A percentile compares a stretch with the other conserved stretches of the same genome.
Conservation (phyloP, 768 basidiomycete genomes). For the Suillus occidentalis region DNA sequence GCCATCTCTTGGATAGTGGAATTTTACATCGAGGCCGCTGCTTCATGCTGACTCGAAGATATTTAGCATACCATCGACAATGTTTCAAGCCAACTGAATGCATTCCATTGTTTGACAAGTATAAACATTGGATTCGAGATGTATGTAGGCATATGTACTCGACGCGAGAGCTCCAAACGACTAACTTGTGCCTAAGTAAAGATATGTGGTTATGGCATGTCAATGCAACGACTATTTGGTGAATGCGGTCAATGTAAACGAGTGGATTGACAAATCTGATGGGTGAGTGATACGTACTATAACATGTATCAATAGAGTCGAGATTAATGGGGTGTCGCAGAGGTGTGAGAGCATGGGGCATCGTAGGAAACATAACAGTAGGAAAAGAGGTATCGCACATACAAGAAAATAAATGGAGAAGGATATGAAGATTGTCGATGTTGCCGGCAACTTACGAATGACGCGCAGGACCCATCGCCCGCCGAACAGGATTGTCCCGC, state of each 20-base stretch:
- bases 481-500: conserved; percentile 29
- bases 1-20: neutral
- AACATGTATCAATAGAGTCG: neutral
- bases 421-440: neutral
- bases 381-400: conserved; percentile 1
- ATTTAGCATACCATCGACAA: neutral
- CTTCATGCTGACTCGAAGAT: neutral
- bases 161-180: neutral
- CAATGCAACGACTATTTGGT: neutral
- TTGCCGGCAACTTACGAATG: neutral
- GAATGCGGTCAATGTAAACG: conserved; percentile 5
- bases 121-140: conserved; percentile 1
- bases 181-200: neutral
- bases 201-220: neutral
- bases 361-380: neutral
- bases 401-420: conserved; percentile 2
- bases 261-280: neutral
- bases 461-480: conserved; percentile 30
- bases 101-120: neutral
- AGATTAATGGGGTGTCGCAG: conserved; percentile 1
- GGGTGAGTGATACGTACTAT: neutral
- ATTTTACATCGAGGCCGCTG: neutral
- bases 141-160: conserved; percentile 1
- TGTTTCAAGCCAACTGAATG: neutral
- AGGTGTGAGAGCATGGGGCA: neutral